Evolutionary conservation across 2,329 filamentous ascomycete species (phyloP).

Genomic region (Ramularia endophylla): DNA sequence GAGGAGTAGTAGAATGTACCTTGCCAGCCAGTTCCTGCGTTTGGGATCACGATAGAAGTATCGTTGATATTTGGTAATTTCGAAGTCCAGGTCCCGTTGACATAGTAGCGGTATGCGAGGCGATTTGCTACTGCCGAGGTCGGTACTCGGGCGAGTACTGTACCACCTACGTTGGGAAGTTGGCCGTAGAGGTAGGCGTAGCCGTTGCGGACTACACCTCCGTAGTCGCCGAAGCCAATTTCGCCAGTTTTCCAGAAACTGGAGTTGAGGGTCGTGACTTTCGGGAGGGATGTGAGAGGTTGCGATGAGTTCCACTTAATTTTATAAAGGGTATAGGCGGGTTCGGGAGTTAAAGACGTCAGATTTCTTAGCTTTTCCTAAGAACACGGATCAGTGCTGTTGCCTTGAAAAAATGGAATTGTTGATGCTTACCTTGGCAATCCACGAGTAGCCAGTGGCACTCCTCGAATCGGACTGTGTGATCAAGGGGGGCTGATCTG

Average conservation of each 20-base stretch:
- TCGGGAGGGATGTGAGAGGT: slow-evolving; percentile 14
- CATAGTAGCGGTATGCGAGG: slow-evolving; percentile 19
- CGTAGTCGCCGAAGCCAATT: slow-evolving; percentile 20
- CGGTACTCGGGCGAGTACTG: slow-evolving; percentile 18
- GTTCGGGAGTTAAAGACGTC: slow-evolving; percentile 9
- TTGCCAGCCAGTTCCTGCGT: slow-evolving; percentile 26
- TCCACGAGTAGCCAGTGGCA: slow-evolving; percentile 20
- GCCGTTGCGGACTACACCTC: slow-evolving; percentile 12
- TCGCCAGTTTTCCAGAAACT: slow-evolving; percentile 16
- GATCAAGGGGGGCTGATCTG: slow-evolving; percentile 17
- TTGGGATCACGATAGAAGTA: slow-evolving; percentile 14
- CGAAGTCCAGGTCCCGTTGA: slow-evolving; percentile 13
- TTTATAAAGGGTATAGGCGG: slow-evolving; percentile 17
- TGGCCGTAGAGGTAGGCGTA: slow-evolving; percentile 22
- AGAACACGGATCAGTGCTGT: slow-evolving; percentile 12
- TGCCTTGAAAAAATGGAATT: slow-evolving; percentile 8
- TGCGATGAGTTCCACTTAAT: slow-evolving; percentile 7
- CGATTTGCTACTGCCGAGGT: slow-evolving; percentile 15
- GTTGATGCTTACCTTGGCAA: slow-evolving; percentile 12
- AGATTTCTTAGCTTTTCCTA: slow-evolving; percentile 12
- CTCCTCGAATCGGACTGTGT: slow-evolving; percentile 5
- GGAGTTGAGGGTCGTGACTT: slow-evolving; percentile 9
- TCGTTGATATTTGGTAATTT: slow-evolving; percentile 12
- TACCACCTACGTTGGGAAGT: slow-evolving; percentile 6
- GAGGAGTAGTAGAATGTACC: slow-evolving; percentile 29